Conservation (phyloP, 768 basidiomycete species). For the Pleurotus giganteus region DNA sequence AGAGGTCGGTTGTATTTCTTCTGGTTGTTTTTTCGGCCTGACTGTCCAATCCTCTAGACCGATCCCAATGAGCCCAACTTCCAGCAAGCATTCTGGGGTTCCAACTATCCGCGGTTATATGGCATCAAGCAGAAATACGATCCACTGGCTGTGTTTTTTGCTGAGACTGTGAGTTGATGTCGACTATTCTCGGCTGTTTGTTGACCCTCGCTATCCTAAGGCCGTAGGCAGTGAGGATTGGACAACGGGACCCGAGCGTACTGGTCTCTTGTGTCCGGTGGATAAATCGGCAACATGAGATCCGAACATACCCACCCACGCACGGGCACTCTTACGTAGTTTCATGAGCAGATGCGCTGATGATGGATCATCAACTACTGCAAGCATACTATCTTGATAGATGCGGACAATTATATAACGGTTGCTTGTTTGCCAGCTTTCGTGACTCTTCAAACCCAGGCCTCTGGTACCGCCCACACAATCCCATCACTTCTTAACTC, state of each 20-base stretch:
- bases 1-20: not conserved
- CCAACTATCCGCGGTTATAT: not conserved
- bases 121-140: conserved; percentile 4
- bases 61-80: conserved; percentile 2
- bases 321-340: too few relatives aligned
- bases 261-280: not conserved
- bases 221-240: not conserved
- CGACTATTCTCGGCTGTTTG: not conserved
- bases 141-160: not conserved
- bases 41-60: conserved; percentile 9
- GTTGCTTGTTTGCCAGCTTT: too few relatives aligned
- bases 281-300: too few relatives aligned
- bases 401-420: too few relatives aligned
- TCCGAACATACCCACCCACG: too few relatives aligned
- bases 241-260: not conserved
- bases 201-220: not conserved
- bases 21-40: not conserved
- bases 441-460: too few relatives aligned
- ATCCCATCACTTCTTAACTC: too few relatives aligned
- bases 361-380: too few relatives aligned
- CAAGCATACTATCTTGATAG: too few relatives aligned
- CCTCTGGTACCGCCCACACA: too few relatives aligned
- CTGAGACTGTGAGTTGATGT: not conserved
- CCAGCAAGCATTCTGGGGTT: conserved; percentile 2
- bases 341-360: too few relatives aligned